Evolutionary conservation across 345 rosid genomes (phyloP).

Genomic region (Syzygium jambos): DNA sequence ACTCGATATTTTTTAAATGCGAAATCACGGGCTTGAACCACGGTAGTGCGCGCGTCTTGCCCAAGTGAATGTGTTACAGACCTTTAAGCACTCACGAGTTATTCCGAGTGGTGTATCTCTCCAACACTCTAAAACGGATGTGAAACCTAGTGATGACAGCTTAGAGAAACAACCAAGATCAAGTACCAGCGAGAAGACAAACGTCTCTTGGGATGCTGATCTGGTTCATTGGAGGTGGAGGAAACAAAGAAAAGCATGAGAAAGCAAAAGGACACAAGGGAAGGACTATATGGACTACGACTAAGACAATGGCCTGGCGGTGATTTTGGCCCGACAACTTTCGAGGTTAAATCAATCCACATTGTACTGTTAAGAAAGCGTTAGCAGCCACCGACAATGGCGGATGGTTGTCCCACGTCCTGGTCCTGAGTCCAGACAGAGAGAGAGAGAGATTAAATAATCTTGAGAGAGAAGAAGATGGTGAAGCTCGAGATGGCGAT

Average conservation of each 20-base stretch:
- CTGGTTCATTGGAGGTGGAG: neutral
- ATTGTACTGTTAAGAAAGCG: neutral
- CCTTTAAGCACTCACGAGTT: neutral
- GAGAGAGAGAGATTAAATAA: neutral
- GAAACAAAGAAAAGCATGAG: neutral
- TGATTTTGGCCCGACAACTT: neutral
- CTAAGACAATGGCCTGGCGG: neutral
- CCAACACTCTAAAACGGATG: neutral
- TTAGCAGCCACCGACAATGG: conserved; percentile 1
- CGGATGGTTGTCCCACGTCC: neutral
- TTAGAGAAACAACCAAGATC: neutral
- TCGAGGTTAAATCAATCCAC: neutral
- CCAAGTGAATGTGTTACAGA: neutral
- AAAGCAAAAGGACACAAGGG: neutral
- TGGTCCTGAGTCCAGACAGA: neutral
- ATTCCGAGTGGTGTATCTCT: neutral
- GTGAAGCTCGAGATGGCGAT: neutral
- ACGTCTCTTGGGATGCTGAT: neutral
- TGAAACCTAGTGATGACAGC: too few species aligned
- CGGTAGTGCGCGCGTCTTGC: neutral
- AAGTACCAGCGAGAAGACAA: neutral
- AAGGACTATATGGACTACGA: neutral
- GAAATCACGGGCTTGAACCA: neutral
- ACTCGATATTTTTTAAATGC: neutral
- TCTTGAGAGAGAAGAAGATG: neutral